Base-by-base conservation (phyloP, 495 filamentous ascomycete genomes). In the Tuber magnatum region DNA sequence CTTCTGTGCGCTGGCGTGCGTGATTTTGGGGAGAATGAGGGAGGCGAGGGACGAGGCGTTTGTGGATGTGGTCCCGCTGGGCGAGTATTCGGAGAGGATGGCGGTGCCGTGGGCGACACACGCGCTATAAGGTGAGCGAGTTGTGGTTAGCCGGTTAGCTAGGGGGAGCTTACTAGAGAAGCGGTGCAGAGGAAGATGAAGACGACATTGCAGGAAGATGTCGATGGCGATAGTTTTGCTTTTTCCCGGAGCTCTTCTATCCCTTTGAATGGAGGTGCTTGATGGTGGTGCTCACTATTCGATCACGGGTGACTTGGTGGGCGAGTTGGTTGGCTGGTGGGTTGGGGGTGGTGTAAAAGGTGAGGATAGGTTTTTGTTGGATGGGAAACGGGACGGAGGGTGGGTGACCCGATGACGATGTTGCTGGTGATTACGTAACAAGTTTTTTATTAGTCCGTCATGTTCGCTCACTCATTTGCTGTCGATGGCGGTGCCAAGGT, bases 1-100 rank as follows among this genome's bases (percentile, higher is more conserved):
- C 83, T 97, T 97, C 82, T 94, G 91, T 10, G 94, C 88, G 44
- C 88, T 85, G 73, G 87, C 83, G 84, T 99, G 95, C 76, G 85
- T 84, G 87, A 99, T 97, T 82, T 97, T 97, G 73, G 95, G 95
- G 76, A 99, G 93, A 85, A 98, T 93, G 80, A 97, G 87, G 76
- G 93, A 94, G 81, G 94, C 93, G 78, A 98, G 92, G 38, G 88
- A 90, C 41, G 92, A 94, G 73, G 92, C 91, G 76, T 91, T 87
- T 39, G 91, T 89, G 35, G 90, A 89, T 56, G 94, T 91, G 51
- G 91, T 89, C 38, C 87, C 86, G 5, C 91, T 87, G 39, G 92
- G 89, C 72, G 93, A 94, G 84, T 95, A 93, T 84, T 98, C 96
- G 80, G 91, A 86, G 68, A 99, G 90, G 84, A 98, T 97, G 56